These are phyloP conservation scores for Vitellaria paradoxa DNA, from an alignment of 179 eudicot species.

Conservation along the genomic window DNA sequence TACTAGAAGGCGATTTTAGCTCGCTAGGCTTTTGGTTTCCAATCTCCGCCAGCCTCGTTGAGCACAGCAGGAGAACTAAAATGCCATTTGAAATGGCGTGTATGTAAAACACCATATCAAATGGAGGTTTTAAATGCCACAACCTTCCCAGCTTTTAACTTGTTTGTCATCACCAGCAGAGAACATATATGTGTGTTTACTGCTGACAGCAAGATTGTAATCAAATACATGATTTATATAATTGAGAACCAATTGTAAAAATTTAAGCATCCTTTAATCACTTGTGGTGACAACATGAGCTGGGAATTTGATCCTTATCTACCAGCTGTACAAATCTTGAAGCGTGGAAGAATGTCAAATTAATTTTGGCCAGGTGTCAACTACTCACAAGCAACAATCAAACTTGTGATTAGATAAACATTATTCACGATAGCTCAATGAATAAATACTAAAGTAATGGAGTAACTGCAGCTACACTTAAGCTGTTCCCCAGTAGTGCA, in stretches of 20 bases:
- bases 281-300: background rate
- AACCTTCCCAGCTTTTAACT: slow-evolving; percentile 99
- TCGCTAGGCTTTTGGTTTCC: too few relatives aligned
- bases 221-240: background rate
- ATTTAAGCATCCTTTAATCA: background rate
- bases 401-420: slow-evolving; percentile 15
- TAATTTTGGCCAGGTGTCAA: background rate
- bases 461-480: slow-evolving; percentile 89
- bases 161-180: slow-evolving; percentile 99
- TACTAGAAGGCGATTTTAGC: too few relatives aligned
- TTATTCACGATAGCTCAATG: slow-evolving; percentile 36
- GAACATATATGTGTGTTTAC: slow-evolving; percentile 92
- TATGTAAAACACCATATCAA: too few relatives aligned
- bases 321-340: background rate
- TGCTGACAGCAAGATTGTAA: slow-evolving; percentile 72
- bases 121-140: too few relatives aligned
- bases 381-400: background rate
- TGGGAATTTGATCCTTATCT: background rate
- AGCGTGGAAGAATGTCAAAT: background rate
- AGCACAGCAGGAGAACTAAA: too few relatives aligned
- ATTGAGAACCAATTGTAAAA: background rate
- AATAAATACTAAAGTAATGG: slow-evolving; percentile 72
- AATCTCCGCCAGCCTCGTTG: too few relatives aligned
- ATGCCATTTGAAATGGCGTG: too few relatives aligned
- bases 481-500: slow-evolving; percentile 90